Evolutionary conservation across 2,329 filamentous ascomycete genomes (phyloP).

Genomic region (Nigrospora osmanthi): DNA sequence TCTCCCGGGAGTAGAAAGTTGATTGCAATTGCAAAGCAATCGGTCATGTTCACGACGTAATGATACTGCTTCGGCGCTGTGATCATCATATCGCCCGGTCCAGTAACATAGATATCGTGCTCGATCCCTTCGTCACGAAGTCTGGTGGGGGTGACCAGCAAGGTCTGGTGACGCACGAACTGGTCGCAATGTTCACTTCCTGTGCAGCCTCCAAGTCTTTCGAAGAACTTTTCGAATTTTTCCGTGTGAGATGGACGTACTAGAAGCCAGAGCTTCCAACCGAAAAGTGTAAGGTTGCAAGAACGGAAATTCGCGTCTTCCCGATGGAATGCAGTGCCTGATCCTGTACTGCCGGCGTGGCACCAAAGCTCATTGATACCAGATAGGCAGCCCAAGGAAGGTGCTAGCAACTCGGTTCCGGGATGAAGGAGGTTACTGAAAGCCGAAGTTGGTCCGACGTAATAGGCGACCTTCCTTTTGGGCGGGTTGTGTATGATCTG

Average conservation of each 20-base stretch:
- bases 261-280: conserved; percentile 4
- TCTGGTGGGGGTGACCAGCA: conserved; percentile 2
- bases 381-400: neutral
- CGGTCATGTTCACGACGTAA: conserved; percentile 3
- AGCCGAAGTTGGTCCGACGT: conserved; percentile 1
- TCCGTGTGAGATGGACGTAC: neutral
- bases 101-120: conserved; percentile 1
- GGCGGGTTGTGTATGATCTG: neutral
- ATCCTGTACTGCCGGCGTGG: neutral
- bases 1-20: conserved; percentile 4
- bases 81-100: conserved; percentile 4
- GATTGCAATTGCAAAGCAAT: conserved; percentile 2
- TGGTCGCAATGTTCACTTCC: conserved; percentile 1
- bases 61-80: conserved; percentile 2
- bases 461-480: conserved; percentile 1
- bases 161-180: conserved; percentile 2
- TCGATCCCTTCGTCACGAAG: conserved; percentile 3
- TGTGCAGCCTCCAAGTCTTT: neutral
- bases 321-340: conserved; percentile 2
- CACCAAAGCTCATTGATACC: conserved; percentile 1
- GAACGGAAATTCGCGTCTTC: conserved; percentile 1
- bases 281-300: neutral
- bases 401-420: neutral
- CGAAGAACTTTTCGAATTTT: conserved; percentile 3
- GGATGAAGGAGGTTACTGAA: conserved; percentile 2